Percentiles rank a stretch among this genome's conserved stretches.
These are phyloP conservation scores for Kingdonia uniflora DNA, from an alignment of 164 flowering plant genomes.

Conservation along the genomic window DNA sequence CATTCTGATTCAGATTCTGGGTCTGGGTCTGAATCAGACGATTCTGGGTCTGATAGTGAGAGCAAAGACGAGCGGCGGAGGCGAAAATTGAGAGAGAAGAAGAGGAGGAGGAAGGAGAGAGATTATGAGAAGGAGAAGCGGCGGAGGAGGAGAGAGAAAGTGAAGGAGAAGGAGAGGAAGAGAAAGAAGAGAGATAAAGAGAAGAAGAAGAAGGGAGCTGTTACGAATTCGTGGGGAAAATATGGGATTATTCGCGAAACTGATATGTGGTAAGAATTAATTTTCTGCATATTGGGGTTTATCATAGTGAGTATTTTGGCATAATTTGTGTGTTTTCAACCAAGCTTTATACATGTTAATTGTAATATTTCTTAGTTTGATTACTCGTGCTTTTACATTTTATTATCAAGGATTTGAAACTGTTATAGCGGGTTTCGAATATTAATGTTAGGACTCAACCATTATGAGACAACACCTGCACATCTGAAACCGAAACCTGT, in stretches of 20 bases:
- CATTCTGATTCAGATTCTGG: slow-evolving; percentile 10
- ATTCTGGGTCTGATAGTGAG: slow-evolving; percentile 12
- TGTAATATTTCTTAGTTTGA: no score
- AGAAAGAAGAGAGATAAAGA: slow-evolving; percentile 44
- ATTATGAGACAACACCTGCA: no score
- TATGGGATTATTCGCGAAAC: slow-evolving; percentile 78
- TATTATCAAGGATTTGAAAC: no score
- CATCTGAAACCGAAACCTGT: no score
- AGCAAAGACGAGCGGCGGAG: slow-evolving; percentile 15
- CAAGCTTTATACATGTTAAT: no score
- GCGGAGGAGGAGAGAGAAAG: slow-evolving; percentile 6
- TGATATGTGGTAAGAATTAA: no score
- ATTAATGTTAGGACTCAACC: no score
- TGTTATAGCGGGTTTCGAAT: no score
- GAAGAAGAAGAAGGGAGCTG: slow-evolving; percentile 59
- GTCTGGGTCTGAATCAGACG: slow-evolving; percentile 12
- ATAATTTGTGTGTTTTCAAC: no score
- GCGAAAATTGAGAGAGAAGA: slow-evolving; percentile 21
- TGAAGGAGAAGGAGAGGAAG: slow-evolving; percentile 20
- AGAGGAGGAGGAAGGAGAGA: slow-evolving; percentile 11
- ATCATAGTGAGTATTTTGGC: no score
- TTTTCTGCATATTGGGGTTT: no score
- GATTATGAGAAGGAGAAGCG: slow-evolving; percentile 13
- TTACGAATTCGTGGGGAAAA: slow-evolving; percentile 87
- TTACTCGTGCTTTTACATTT: no score